Evolutionary conservation across 176 grass and related monocot species (phyloP), one percentile per base, ranked within the genome.

Genomic region (Oryza australiensis): DNA sequence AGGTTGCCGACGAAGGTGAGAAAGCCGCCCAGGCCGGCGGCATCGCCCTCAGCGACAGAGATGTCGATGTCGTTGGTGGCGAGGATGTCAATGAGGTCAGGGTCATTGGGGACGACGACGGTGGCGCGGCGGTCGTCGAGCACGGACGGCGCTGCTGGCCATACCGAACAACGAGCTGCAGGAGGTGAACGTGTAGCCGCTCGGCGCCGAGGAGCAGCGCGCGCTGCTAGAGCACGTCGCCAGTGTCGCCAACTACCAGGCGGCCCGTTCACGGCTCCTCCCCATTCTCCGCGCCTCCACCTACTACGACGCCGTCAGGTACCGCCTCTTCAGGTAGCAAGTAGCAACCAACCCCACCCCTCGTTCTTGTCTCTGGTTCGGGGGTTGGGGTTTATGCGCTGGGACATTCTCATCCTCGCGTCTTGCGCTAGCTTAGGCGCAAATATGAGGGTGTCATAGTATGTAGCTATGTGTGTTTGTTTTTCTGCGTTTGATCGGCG

Each of bases 11-110:
- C 84, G 83, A 98, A 90, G 85, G 83, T 87, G 49, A 93, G 62
- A 77, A 98, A 82, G 0, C 92, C 90, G 0, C 87, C 89, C 0
- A 14, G 45, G 45, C 45, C 45, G 45, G 45, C 45, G 15, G 80
- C 76, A 32, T 97, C 92, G 67, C 94, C 92, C 73, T 97, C 94
- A 33, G 94, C 90, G 65, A 97, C 92, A 5, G 94, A 97, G 86
- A 97, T 97, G 86, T 97, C 90, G 76, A 97, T 90, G 60, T 92
- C 88, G 66, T 97, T 97, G 88, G 93, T 97, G 66, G 94, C 92
- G 12, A 97, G 85, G 57, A 97, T 97, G 78, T 97, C 94, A 34
- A 97, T 94, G 34, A 97, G 89, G 89, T 97, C 95, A 3, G 30
- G 30, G 30, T 32, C 95, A 40, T 97, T 91, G 49, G 92, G 95